These are phyloP conservation scores for Seiridium unicorne DNA, from an alignment of 2,329 filamentous ascomycete species.

Conservation along the genomic window DNA sequence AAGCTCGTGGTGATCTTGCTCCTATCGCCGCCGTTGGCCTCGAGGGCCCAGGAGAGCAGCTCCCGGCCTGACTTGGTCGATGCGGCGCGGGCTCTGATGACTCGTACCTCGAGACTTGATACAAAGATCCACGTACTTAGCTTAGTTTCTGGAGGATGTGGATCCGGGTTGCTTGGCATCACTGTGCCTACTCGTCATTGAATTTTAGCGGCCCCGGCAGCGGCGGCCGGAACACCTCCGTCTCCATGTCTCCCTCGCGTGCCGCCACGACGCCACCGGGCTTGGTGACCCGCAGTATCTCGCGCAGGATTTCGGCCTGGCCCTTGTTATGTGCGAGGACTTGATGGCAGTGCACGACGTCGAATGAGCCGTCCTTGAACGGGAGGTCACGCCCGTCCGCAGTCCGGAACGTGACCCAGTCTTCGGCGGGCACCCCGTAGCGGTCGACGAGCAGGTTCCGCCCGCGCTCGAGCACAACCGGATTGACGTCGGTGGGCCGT, in stretches of 20 bases:
- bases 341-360: slow-evolving; percentile 59
- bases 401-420: neutral
- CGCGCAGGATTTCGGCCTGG: slow-evolving; percentile 46
- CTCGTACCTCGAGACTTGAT: neutral
- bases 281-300: slow-evolving; percentile 54
- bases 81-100: neutral
- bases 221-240: neutral
- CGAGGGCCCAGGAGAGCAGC: neutral
- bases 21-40: neutral
- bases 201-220: neutral
- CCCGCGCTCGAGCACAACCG: neutral
- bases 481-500: neutral
- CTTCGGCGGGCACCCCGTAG: neutral
- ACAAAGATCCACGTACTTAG: neutral
- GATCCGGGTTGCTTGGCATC: neutral
- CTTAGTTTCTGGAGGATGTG: neutral
- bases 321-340: slow-evolving; percentile 55
- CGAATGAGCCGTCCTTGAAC: slow-evolving; percentile 49
- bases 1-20: slow-evolving; percentile 11
- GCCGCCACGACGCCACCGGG: slow-evolving; percentile 48
- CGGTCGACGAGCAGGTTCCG: neutral
- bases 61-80: neutral
- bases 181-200: neutral
- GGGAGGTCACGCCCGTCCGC: slow-evolving; percentile 14
- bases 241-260: slow-evolving; percentile 17